These are phyloP conservation scores for Pulveroboletus sp. DNA, from an alignment of 768 basidiomycete genomes.

Conservation along the genomic window DNA sequence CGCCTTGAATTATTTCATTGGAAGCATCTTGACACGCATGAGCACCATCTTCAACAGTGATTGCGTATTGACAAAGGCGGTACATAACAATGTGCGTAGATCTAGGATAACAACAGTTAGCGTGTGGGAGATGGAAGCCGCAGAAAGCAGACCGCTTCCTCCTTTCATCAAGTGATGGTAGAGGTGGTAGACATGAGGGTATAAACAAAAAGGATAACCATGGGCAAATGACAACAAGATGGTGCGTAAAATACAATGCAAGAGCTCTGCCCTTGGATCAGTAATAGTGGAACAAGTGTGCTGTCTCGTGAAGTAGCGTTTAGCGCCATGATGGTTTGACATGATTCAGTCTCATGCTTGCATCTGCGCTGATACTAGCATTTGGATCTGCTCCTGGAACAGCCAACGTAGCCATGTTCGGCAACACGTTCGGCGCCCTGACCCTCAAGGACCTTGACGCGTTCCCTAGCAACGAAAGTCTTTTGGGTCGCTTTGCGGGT, in stretches of 20 bases:
- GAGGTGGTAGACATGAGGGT: constrained; percentile 7
- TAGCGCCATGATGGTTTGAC: constrained; percentile 58
- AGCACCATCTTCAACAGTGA: not conserved
- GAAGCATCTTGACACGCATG: not conserved
- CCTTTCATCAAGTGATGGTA: constrained; percentile 3
- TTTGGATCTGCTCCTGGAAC: constrained; percentile 40
- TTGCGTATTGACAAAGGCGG: constrained; percentile 12
- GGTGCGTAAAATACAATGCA: constrained; percentile 17
- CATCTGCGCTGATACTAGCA: constrained; percentile 38
- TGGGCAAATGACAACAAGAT: constrained; percentile 5
- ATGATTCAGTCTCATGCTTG: constrained; percentile 40
- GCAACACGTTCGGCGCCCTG: constrained; percentile 30
- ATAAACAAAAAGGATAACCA: constrained; percentile 17
- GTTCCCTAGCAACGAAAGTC: constrained; percentile 49
- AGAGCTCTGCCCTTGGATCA: constrained; percentile 8
- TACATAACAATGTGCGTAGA: constrained; percentile 26
- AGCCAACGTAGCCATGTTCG: constrained; percentile 29
- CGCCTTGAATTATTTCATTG: not conserved
- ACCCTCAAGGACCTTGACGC: constrained; percentile 32
- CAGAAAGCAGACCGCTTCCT: constrained; percentile 2
- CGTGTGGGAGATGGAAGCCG: constrained; percentile 11
- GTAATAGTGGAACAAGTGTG: constrained; percentile 6
- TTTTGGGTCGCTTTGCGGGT: constrained; percentile 56
- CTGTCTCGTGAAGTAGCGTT: constrained; percentile 14
- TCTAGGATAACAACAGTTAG: constrained; percentile 24